Evolutionary conservation across 1,139 yeast genomes (phyloP).

Genomic region (Ashbya aceris): DNA sequence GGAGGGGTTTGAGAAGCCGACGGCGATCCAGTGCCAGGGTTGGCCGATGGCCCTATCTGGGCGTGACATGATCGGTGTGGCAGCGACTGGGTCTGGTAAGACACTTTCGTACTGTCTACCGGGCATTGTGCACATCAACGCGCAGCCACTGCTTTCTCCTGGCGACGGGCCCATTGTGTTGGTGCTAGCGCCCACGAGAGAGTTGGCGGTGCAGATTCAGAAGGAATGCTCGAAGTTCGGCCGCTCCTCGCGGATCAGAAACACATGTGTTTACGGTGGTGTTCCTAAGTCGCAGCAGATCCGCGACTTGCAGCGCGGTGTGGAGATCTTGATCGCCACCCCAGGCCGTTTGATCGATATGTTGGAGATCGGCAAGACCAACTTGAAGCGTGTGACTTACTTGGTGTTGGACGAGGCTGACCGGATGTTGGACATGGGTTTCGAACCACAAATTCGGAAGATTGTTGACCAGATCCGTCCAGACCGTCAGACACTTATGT

Average conservation of each 20-base stretch:
- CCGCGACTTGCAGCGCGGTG: constrained; percentile 91
- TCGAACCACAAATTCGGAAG: constrained; percentile 92
- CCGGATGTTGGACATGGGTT: constrained; percentile 96
- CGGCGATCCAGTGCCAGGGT: constrained; percentile 97
- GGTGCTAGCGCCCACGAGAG: constrained; percentile 97
- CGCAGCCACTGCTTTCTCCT: constrained; percentile 83
- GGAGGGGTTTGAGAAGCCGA: constrained; percentile 90
- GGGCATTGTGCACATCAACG: constrained; percentile 93
- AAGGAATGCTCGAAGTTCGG: constrained; percentile 94
- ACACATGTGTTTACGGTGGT: constrained; percentile 98
- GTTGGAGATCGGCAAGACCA: constrained; percentile 92
- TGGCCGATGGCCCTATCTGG: constrained; percentile 99
- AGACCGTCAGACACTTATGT: constrained; percentile 96
- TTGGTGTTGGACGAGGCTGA: constrained; percentile 96
- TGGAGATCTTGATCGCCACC: constrained; percentile 90
- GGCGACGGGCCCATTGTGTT: constrained; percentile 98
- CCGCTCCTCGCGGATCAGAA: constrained; percentile 81
- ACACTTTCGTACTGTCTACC: constrained; percentile 95
- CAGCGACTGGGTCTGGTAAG: constrained; percentile 98
- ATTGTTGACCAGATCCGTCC: constrained; percentile 94
- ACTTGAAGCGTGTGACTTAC: constrained; percentile 91
- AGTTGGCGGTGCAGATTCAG: constrained; percentile 95
- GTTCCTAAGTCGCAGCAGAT: constrained; percentile 97
- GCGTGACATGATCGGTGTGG: constrained; percentile 98
- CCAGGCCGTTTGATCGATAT: constrained; percentile 98